Evolutionary conservation across 495 filamentous ascomycete genomes (phyloP).

Genomic region (Sporormia fimetaria): DNA sequence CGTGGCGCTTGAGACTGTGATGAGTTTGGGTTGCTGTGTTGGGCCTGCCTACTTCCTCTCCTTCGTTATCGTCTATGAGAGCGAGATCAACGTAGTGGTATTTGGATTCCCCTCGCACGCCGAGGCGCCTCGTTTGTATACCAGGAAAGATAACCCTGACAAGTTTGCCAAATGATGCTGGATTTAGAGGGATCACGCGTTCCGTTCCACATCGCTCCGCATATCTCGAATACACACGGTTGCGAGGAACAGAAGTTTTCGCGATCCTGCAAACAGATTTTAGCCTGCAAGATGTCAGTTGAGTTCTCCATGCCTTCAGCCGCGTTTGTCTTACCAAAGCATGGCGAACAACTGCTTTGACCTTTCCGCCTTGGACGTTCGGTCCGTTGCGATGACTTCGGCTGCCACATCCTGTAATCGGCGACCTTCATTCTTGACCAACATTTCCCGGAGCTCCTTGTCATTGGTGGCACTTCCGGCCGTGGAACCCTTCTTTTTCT

Average conservation of each 20-base stretch:
- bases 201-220: slow-evolving; percentile 82
- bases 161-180: slow-evolving; percentile 93
- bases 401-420: slow-evolving; percentile 69
- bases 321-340: slow-evolving; percentile 60
- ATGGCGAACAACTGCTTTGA: slow-evolving; percentile 96
- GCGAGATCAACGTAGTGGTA: slow-evolving; percentile 93
- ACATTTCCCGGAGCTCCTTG: slow-evolving; percentile 76
- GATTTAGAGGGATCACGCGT: slow-evolving; percentile 83
- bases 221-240: slow-evolving; percentile 88
- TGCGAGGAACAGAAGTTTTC: slow-evolving; percentile 75
- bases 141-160: slow-evolving; percentile 93
- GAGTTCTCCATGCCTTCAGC: too few species aligned
- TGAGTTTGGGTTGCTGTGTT: neutral
- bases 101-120: slow-evolving; percentile 92
- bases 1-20: slow-evolving; percentile 8
- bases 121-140: slow-evolving; percentile 80
- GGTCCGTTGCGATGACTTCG: slow-evolving; percentile 61
- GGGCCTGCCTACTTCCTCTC: slow-evolving; percentile 7
- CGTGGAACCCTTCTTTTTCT: slow-evolving; percentile 55
- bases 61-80: slow-evolving; percentile 45
- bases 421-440: slow-evolving; percentile 62
- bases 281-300: slow-evolving; percentile 47
- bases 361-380: slow-evolving; percentile 78
- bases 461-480: slow-evolving; percentile 72
- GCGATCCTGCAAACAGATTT: slow-evolving; percentile 68